phyloP scores from a whole-genome alignment of 768 basidiomycete species.

The Gelatoporia subvermispora region DNA sequence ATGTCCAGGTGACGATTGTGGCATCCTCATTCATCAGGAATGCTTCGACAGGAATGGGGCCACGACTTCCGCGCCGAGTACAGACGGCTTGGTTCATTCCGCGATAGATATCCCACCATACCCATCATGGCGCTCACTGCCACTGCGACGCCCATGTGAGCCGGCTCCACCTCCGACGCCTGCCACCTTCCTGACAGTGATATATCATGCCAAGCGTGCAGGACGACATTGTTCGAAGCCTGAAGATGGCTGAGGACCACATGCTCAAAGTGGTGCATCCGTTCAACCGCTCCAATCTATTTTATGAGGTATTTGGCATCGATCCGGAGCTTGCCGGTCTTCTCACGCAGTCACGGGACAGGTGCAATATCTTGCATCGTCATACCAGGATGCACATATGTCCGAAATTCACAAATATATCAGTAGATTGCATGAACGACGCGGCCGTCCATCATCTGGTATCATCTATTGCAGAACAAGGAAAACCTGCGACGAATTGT shows the following conservation, averaged over 20 bases:
- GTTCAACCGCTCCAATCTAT: constrained; percentile 77
- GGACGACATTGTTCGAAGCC: constrained; percentile 61
- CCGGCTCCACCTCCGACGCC: not conserved
- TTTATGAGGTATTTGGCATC: constrained; percentile 59
- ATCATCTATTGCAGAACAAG: constrained; percentile 77
- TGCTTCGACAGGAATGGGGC: constrained; percentile 70
- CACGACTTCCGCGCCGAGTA: constrained; percentile 78
- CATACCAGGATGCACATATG: constrained; percentile 51
- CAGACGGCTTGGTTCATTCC: constrained; percentile 64
- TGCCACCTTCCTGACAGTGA: not conserved
- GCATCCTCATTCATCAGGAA: not conserved
- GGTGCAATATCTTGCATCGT: constrained; percentile 61
- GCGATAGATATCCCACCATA: constrained; percentile 57
- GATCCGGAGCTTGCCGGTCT: not conserved
- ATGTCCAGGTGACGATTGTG: constrained; percentile 10
- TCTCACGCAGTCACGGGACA: constrained; percentile 20
- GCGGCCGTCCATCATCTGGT: constrained; percentile 58
- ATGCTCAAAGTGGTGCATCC: constrained; percentile 68
- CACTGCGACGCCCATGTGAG: constrained; percentile 69
- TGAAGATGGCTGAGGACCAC: constrained; percentile 52
- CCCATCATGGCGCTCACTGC: constrained; percentile 89
- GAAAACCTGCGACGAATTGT: constrained; percentile 62
- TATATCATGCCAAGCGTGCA: constrained; percentile 51
- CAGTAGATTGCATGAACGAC: constrained; percentile 50
- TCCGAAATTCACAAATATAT: constrained; percentile 65